Evolutionary conservation across 176 grass and related monocot species (phyloP).

Genomic region (Paspalum vaginatum): DNA sequence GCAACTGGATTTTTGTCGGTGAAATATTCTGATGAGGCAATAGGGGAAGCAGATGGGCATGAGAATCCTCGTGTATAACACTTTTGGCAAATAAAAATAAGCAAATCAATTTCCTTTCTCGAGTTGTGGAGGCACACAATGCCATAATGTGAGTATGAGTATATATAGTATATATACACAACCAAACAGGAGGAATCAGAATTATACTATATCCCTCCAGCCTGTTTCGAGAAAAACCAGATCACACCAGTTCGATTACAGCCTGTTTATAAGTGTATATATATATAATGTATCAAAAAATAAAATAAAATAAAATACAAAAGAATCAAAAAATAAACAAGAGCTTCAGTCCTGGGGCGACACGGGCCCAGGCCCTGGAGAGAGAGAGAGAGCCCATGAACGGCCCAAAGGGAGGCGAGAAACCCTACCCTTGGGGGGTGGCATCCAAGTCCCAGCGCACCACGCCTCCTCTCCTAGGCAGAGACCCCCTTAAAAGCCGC

Average conservation of each 20-base stretch:
- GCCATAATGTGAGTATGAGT: not conserved
- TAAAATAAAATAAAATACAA: not conserved
- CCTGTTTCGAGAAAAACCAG: not conserved
- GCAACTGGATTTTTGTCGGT: too few relatives aligned
- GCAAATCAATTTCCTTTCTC: not conserved
- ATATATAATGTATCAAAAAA: not conserved
- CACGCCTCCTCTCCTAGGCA: not conserved
- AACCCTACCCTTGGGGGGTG: constrained; percentile 44
- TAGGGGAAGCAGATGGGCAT: too few relatives aligned
- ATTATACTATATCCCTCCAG: not conserved
- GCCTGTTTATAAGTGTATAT: not conserved
- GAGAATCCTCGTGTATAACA: not conserved
- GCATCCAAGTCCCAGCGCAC: not conserved
- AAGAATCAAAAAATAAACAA: not conserved
- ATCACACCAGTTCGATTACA: not conserved
- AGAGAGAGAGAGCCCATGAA: not conserved
- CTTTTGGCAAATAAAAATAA: not conserved
- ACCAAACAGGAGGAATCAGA: not conserved
- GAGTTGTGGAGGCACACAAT: not conserved
- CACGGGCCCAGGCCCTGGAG: not conserved
- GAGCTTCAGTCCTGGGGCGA: not conserved
- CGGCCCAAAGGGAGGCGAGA: not conserved
- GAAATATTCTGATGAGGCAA: too few relatives aligned
- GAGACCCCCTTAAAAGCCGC: constrained; percentile 47
- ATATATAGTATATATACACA: not conserved